phyloP scores from a whole-genome alignment of 2,329 filamentous ascomycete species.

The Penicillium oxalicum region DNA sequence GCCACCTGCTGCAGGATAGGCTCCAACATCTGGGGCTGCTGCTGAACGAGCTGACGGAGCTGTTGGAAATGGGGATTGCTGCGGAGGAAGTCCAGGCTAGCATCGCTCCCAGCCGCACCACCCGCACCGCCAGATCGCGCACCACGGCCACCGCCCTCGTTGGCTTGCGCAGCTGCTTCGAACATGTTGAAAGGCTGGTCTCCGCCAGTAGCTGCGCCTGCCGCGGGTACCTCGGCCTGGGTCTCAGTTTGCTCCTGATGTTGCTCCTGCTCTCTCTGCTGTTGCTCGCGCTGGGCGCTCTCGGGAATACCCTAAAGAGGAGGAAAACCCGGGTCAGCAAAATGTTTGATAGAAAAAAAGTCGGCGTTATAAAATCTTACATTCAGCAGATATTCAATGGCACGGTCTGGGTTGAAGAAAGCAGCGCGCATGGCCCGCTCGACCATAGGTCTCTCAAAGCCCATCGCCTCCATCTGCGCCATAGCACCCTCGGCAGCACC shows the following conservation, averaged over 20 bases:
- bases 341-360: not conserved
- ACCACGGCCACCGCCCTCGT: constrained; percentile 36
- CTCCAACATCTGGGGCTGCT: constrained; percentile 97
- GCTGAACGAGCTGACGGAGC: constrained; percentile 91
- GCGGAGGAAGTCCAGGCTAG: constrained; percentile 86
- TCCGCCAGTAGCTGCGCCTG: constrained; percentile 30
- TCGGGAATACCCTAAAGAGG: constrained; percentile 78
- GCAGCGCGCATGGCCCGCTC: constrained; percentile 93
- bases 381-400: constrained; percentile 89
- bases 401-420: constrained; percentile 93
- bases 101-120: constrained; percentile 46
- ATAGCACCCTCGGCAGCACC: constrained; percentile 75
- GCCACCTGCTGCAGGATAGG: constrained; percentile 95
- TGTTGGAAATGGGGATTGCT: constrained; percentile 98
- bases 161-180: constrained; percentile 79
- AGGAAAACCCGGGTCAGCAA: no score
- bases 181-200: constrained; percentile 79
- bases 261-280: constrained; percentile 59
- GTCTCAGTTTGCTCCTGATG: constrained; percentile 36
- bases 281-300: constrained; percentile 66
- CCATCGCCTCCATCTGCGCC: constrained; percentile 94
- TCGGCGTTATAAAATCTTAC: constrained; percentile 46
- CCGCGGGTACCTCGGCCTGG: constrained; percentile 36
- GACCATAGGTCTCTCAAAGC: constrained; percentile 81
- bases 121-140: constrained; percentile 22